Evolutionary conservation across 176 grass and related monocot genomes (phyloP).

Genomic region (Paspalum vaginatum): DNA sequence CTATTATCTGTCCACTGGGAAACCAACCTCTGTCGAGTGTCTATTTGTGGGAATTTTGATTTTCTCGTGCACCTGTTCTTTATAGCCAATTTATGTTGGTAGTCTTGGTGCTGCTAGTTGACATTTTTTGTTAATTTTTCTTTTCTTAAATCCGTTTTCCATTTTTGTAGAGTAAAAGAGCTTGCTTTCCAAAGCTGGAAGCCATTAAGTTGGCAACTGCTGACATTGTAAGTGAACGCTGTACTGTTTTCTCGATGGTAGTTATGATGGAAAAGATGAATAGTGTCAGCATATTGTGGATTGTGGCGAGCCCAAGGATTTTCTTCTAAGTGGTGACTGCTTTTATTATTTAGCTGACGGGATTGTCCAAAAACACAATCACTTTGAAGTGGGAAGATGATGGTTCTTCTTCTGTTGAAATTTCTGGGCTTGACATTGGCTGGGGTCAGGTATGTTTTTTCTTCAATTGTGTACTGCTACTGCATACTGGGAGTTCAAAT

Average conservation of each 20-base stretch:
- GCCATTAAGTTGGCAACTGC: slow-evolving; percentile 83
- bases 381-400: slow-evolving; percentile 75
- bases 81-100: slow-evolving; percentile 20
- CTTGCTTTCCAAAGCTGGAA: slow-evolving; percentile 88
- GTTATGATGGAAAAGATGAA: slow-evolving; percentile 30
- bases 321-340: slow-evolving; percentile 25
- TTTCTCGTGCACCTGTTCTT: background rate
- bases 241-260: slow-evolving; percentile 27
- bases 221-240: slow-evolving; percentile 79
- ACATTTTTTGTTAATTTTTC: slow-evolving; percentile 20
- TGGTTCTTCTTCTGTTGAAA: slow-evolving; percentile 79
- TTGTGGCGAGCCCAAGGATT: background rate
- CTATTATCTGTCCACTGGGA: background rate
- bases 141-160: slow-evolving; percentile 31
- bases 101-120: background rate
- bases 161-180: slow-evolving; percentile 69
- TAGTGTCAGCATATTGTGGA: background rate
- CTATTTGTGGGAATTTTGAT: slow-evolving; percentile 23
- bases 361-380: slow-evolving; percentile 62
- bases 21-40: background rate
- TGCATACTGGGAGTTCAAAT: background rate
- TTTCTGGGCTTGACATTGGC: slow-evolving; percentile 95
- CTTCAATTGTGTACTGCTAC: slow-evolving; percentile 12
- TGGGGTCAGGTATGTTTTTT: slow-evolving; percentile 83
- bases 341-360: slow-evolving; percentile 70